Base-by-base conservation (phyloP, 129 eudicot species). In the Silybum marianum region DNA sequence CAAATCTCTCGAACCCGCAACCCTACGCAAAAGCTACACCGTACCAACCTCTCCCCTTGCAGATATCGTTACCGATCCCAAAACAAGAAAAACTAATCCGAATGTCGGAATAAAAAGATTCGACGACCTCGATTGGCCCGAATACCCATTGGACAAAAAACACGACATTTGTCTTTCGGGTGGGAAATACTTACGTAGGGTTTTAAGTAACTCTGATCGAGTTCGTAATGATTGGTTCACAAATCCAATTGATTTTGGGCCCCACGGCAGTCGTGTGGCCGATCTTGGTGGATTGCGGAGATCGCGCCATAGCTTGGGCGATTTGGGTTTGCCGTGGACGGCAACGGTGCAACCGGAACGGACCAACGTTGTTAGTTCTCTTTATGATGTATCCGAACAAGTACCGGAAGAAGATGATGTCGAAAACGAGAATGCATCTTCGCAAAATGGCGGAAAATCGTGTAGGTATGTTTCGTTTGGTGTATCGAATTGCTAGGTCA, bases 41-140 rank as follows among this genome's bases (percentile, higher is more conserved):
- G 99, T 97, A 30, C 98, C 99, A 42, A 90, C 95, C 14, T 96
- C 99, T 71, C 99, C 99, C 23, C 88, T 82, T 21, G 40, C 76
- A 39, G 87, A 91, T 65, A 87, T 87, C 62, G 40, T 32, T 23
- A 51, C 6, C 24, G 84, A 82, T 32, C 80, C 77, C 4, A 82
- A 81, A 54, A 44, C 58, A 51, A 74, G 81, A 70, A 72, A 79
- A 60, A 34, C 70, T 1, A 86, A 72, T 65, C 66, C 23, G 10
- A 58, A 18, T 3, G 2, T 6, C 9, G 23, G 66, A n/a, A 58
- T 58, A 18, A 58, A 58, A 22, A 81, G 84, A 78, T 54, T 95
- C 58, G 92, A 88, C 73, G 66, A 58, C 9, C 66, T 58, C 1
- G 66, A n/a, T 58, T 92, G 98, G 97, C 99, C 98, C 0, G 97